Evolutionary conservation across 2,329 filamentous ascomycete genomes (phyloP), one percentile per base, ranked within the genome.

Genomic region (Curvularia sp.): DNA sequence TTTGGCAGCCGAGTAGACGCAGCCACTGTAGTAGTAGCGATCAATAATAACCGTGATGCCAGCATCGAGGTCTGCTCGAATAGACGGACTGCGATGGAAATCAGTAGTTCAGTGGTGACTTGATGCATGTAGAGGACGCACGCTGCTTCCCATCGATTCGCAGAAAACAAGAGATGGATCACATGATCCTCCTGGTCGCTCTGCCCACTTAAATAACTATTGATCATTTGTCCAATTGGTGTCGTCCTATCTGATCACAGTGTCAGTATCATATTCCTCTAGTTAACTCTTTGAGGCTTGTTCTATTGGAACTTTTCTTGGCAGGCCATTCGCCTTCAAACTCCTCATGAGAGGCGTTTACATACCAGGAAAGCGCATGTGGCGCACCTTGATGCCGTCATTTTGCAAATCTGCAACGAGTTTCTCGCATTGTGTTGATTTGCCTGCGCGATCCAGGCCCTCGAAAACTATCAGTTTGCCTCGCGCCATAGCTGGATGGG

Each of bases 1-100:
- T 75, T 98, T 98, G 3, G 95, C 94, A 0, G 92, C 92, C 24
- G 89, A 92, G 80, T 98, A 99, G 49, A 97, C 92, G 57, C 93
- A 91, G 53, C 95, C 95, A 20, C 91, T 95, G 81, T 97, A 94
- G 75, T 96, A 96, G 80, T 98, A 99, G 48, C 95, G 88, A 77
- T 99, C 95, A 66, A 94, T 88, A 39, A 99, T 82, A 31, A 99
- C 84, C 0, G 87, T 95, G 20, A 84, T 88, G 8, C 94, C 93
- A 1, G 81, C 76, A 0, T 81, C 79, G 5, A 97, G 81, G 6
- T 75, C 72, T 22, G 68, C 49, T 60, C 71, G 65, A 6, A 60
- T 54, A 18, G 49, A 51, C 5, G 55, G 39, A 4, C 58, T 61
- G 8, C 0, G 8, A 1, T 4, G 4, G 8, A 20, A 24, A 4